A percentile compares a stretch with the other conserved stretches of the same genome.
Evolutionary conservation across 768 basidiomycete genomes (phyloP).

Genomic region (Leccinum subgranulosum): DNA sequence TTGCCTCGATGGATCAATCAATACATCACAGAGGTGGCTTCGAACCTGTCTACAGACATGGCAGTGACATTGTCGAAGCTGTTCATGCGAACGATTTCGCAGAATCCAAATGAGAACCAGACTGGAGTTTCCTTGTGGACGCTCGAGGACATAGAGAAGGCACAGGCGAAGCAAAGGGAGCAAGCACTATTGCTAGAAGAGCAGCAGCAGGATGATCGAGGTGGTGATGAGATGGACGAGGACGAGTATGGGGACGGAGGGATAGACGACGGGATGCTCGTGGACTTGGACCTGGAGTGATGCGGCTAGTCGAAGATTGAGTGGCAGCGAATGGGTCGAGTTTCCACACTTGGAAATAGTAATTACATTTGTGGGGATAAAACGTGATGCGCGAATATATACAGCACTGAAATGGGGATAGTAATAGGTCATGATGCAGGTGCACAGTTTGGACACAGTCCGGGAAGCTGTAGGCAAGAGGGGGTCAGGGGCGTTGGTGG

Average conservation of each 20-base stretch:
- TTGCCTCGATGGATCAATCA: slow-evolving; percentile 99
- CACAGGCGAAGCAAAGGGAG: slow-evolving; percentile 77
- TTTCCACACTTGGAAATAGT: not conserved
- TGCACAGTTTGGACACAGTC: slow-evolving; percentile 39
- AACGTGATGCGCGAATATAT: slow-evolving; percentile 8
- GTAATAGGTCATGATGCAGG: slow-evolving; percentile 10
- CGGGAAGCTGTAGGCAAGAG: slow-evolving; percentile 31
- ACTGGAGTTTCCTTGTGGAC: slow-evolving; percentile 96
- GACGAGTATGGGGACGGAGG: slow-evolving; percentile 70
- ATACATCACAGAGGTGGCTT: slow-evolving; percentile 97
- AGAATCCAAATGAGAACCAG: slow-evolving; percentile 94
- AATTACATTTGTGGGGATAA: slow-evolving; percentile 14
- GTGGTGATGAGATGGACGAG: slow-evolving; percentile 35
- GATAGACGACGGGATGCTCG: slow-evolving; percentile 58
- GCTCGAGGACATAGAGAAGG: slow-evolving; percentile 83
- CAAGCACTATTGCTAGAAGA: slow-evolving; percentile 48
- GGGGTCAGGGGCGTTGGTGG: slow-evolving; percentile 14
- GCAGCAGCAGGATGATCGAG: slow-evolving; percentile 16
- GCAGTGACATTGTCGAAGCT: slow-evolving; percentile 90
- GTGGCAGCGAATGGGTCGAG: not conserved
- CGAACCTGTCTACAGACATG: slow-evolving; percentile 98
- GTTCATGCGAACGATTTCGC: slow-evolving; percentile 98
- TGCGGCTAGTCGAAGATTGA: not conserved
- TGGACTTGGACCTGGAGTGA: slow-evolving; percentile 47
- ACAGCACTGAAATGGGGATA: not conserved